Conservation (phyloP, 129 eudicot genomes). For the Dittrichia graveolens region DNA sequence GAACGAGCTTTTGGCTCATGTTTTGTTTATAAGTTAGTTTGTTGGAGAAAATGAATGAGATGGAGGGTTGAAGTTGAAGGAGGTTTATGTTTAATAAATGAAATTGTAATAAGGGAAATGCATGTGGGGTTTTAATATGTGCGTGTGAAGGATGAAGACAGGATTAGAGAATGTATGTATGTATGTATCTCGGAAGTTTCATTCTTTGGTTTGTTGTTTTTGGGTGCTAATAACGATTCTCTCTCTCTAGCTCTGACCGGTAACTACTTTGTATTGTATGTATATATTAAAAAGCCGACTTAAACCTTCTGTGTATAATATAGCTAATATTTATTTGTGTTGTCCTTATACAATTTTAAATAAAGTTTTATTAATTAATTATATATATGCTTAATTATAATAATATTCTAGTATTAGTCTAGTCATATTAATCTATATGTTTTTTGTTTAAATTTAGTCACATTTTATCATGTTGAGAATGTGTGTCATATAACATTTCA, state of each 20-base stretch:
- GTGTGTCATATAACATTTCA: too few relatives aligned
- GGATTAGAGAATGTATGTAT: slow-evolving; percentile 25
- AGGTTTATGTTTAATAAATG: not conserved
- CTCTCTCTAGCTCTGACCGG: slow-evolving; percentile 3
- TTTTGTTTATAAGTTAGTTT: not conserved
- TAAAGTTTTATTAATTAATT: too few relatives aligned
- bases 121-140: slow-evolving; percentile 23
- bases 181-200: slow-evolving; percentile 32
- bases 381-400: too few relatives aligned
- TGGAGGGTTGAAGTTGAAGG: not conserved
- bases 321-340: too few relatives aligned
- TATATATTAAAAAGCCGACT: slow-evolving; percentile 24
- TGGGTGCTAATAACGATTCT: not conserved
- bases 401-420: too few relatives aligned
- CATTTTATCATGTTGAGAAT: too few relatives aligned
- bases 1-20: slow-evolving; percentile 45
- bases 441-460: too few relatives aligned
- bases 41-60: not conserved
- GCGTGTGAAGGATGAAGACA: slow-evolving; percentile 18
- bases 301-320: too few relatives aligned
- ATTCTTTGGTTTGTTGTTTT: slow-evolving; percentile 14
- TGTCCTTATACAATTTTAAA: too few relatives aligned
- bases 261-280: slow-evolving; percentile 31
- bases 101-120: not conserved
- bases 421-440: too few relatives aligned